phyloP scores from a whole-genome alignment of 176 grass and related monocot genomes.

The Neostapfia colusana region DNA sequence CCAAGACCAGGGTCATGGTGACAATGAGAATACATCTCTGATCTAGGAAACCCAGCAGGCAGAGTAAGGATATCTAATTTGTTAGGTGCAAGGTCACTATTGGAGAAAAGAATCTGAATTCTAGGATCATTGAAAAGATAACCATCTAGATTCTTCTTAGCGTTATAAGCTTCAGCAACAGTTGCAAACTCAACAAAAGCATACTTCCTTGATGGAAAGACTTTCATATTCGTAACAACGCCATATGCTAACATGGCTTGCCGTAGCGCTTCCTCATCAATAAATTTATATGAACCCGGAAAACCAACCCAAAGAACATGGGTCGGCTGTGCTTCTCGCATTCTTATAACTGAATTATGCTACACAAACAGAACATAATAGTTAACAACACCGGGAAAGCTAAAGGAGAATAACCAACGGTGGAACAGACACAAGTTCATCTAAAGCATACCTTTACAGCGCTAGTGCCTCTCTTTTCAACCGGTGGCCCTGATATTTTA shows the following conservation, averaged over 20 bases:
- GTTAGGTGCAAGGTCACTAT: slow-evolving; percentile 52
- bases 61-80: slow-evolving; percentile 42
- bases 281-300: slow-evolving; percentile 63
- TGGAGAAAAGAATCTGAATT: slow-evolving; percentile 83
- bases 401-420: background rate
- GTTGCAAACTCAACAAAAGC: slow-evolving; percentile 89
- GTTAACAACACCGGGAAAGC: slow-evolving; percentile 14
- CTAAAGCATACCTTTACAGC: slow-evolving; percentile 38
- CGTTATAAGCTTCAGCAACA: slow-evolving; percentile 66
- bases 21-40: slow-evolving; percentile 50
- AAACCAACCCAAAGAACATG: slow-evolving; percentile 91
- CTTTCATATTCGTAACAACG: slow-evolving; percentile 68
- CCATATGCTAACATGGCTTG: slow-evolving; percentile 81
- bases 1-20: slow-evolving; percentile 35
- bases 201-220: slow-evolving; percentile 67
- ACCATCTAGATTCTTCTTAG: slow-evolving; percentile 82
- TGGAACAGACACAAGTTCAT: background rate
- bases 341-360: slow-evolving; percentile 42
- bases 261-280: slow-evolving; percentile 62
- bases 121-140: slow-evolving; percentile 80
- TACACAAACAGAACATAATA: slow-evolving; percentile 28
- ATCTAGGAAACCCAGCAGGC: slow-evolving; percentile 43
- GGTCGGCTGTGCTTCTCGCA: slow-evolving; percentile 55
- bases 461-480: slow-evolving; percentile 49
- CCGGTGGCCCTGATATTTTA: slow-evolving; percentile 37